Evolutionary conservation across 768 basidiomycete genomes (phyloP).

Genomic region (Tulasnella sp.): DNA sequence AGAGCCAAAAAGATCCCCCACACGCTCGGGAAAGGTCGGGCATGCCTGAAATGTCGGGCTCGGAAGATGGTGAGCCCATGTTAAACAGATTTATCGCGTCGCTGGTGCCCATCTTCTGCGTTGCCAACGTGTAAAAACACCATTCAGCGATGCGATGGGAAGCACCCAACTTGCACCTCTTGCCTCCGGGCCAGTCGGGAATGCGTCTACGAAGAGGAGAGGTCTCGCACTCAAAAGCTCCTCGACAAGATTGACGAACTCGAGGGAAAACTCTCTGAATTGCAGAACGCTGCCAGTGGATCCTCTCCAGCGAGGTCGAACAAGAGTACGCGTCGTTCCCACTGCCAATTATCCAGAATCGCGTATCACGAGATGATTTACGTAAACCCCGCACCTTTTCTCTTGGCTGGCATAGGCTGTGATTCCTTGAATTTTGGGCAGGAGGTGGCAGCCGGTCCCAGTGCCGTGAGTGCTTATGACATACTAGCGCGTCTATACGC

Average conservation of each 20-base stretch:
- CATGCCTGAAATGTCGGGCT: slow-evolving; percentile 9
- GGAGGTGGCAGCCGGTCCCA: not conserved
- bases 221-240: slow-evolving; percentile 8
- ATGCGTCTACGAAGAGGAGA: slow-evolving; percentile 9
- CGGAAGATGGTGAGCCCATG: slow-evolving; percentile 8
- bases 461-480: not conserved
- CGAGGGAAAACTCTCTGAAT: slow-evolving; percentile 1
- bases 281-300: not conserved
- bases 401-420: not conserved
- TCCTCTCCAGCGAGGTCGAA: not conserved
- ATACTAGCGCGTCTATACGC: not conserved
- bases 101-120: not conserved
- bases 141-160: slow-evolving; percentile 7
- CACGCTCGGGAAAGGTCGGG: slow-evolving; percentile 12
- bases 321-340: not conserved
- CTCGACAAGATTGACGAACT: slow-evolving; percentile 6
- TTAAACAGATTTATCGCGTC: not conserved
- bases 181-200: slow-evolving; percentile 1
- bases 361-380: not conserved
- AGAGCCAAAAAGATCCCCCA: not conserved
- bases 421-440: not conserved
- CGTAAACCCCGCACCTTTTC: not conserved
- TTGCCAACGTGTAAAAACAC: not conserved
- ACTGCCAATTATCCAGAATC: not conserved
- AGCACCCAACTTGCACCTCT: slow-evolving; percentile 5